Evolutionary conservation across 192 early-diverging fungal species (phyloP).

Genomic region (Backusella macrospora): DNA sequence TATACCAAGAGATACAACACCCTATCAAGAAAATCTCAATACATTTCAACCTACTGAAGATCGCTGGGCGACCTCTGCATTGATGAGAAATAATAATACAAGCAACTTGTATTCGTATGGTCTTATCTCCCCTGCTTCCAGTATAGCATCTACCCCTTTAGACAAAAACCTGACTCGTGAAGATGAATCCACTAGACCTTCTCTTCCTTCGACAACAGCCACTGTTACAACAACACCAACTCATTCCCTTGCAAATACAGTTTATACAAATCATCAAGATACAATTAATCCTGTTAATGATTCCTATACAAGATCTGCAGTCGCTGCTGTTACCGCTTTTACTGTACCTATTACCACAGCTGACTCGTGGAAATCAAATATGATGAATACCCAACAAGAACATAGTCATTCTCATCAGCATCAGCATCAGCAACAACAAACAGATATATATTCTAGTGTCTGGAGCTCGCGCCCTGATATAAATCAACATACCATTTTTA

Average conservation of each 20-base stretch:
- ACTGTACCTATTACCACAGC: background rate
- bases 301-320: background rate
- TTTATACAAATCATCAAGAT: background rate
- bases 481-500: background rate
- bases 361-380: background rate
- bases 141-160: slow-evolving; percentile 7
- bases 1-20: slow-evolving; percentile 3
- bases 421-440: slow-evolving; percentile 2
- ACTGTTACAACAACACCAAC: background rate
- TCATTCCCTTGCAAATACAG: background rate
- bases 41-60: background rate
- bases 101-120: background rate
- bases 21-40: background rate
- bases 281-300: background rate
- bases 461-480: background rate
- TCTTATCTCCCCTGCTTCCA: slow-evolving; percentile 13
- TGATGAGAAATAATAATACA: background rate
- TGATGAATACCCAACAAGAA: background rate
- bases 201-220: no score
- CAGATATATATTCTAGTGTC: background rate
- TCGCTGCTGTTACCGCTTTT: background rate
- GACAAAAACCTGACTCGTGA: background rate
- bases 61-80: background rate
- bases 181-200: slow-evolving; percentile 3
- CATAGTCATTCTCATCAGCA: background rate